phyloP scores from a whole-genome alignment of 306 rosid species.

The Trifolium pratense region DNA sequence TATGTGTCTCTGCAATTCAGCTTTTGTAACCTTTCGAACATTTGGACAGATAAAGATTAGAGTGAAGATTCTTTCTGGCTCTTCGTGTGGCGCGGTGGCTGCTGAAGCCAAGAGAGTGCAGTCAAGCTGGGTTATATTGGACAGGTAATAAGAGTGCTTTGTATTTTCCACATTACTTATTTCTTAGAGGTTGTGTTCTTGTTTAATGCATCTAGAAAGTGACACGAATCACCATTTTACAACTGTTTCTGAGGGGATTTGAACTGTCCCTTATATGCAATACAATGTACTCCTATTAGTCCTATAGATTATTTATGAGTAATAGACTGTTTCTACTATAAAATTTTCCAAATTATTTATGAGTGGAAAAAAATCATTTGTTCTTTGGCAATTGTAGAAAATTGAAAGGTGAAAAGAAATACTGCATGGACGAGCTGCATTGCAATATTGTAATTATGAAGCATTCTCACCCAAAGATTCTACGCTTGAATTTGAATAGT shows the following conservation, averaged over 20 bases:
- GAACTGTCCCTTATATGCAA: conserved; percentile 22
- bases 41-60: conserved; percentile 78
- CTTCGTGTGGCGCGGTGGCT: conserved; percentile 71
- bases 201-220: conserved; percentile 30
- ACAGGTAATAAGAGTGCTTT: conserved; percentile 62
- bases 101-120: conserved; percentile 84
- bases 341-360: conserved; percentile 29
- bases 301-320: too few relatives aligned
- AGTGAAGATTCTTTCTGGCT: conserved; percentile 69
- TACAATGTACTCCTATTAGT: conserved; percentile 2
- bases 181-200: conserved; percentile 34
- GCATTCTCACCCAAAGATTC: conserved; percentile 69
- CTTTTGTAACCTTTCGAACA: conserved; percentile 26
- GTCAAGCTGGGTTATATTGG: conserved; percentile 96
- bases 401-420: conserved; percentile 74
- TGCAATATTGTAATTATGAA: conserved; percentile 88
- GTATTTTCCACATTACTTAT: conserved; percentile 26
- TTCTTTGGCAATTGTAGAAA: conserved; percentile 54
- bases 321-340: conserved; percentile 16
- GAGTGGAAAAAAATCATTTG: conserved; percentile 21
- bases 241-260: not conserved
- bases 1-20: conserved; percentile 31
- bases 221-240: not conserved
- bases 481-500: conserved; percentile 75
- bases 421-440: conserved; percentile 82